Conservation (phyloP, 2,329 filamentous ascomycete species). For the Verticillium nubilum region DNA sequence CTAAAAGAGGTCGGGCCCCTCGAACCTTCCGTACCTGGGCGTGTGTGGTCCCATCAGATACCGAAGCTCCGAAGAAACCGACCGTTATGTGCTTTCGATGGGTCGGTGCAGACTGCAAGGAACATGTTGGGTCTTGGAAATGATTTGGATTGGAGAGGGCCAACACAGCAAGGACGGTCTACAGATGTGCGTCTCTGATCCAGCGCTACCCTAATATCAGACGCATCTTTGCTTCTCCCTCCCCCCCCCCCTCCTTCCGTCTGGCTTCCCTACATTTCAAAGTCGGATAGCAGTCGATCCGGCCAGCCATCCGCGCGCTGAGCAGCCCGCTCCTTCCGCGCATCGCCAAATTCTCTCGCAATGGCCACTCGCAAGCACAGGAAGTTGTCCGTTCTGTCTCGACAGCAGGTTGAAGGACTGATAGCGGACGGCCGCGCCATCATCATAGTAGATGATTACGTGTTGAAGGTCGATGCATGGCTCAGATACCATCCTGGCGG, state of each 20-base stretch:
- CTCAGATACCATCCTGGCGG: constrained; percentile 87
- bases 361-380: neutral
- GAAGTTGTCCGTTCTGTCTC: constrained; percentile 6
- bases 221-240: neutral
- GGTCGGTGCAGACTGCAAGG: neutral
- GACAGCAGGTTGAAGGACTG: constrained; percentile 63
- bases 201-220: neutral
- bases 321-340: neutral
- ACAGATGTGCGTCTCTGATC: neutral
- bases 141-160: neutral
- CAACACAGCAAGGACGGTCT: neutral
- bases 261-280: too few species aligned
- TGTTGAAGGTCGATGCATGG: constrained; percentile 87
- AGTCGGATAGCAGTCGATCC: neutral
- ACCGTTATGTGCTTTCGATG: neutral
- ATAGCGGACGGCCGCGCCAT: constrained; percentile 79
- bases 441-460: constrained; percentile 73
- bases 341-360: neutral
- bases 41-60: neutral
- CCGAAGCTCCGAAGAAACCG: neutral
- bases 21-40: neutral
- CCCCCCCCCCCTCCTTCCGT: too few species aligned
- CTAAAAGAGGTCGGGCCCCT: neutral
- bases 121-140: neutral
- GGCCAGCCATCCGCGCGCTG: neutral